Evolutionary conservation across 2,329 filamentous ascomycete genomes (phyloP).

Genomic region (Huntiella savannae): DNA sequence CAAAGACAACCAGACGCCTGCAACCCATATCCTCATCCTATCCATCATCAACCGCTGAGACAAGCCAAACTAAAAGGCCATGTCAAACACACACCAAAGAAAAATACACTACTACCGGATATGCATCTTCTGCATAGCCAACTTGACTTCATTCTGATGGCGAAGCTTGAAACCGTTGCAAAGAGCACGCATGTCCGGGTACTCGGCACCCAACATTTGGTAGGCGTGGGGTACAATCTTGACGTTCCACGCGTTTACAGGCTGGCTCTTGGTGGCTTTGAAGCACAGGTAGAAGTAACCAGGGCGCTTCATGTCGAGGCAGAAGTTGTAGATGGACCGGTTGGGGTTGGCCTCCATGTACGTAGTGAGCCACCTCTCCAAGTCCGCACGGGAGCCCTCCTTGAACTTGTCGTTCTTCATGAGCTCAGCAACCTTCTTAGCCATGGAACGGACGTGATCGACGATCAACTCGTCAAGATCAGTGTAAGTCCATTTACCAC

Average conservation of each 20-base stretch:
- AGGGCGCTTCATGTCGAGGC: constrained; percentile 75
- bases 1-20: neutral
- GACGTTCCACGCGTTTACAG: constrained; percentile 62
- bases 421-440: constrained; percentile 91
- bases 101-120: constrained; percentile 4
- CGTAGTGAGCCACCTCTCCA: constrained; percentile 85
- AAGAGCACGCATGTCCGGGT: constrained; percentile 84
- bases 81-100: neutral
- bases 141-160: constrained; percentile 47
- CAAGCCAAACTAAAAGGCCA: neutral
- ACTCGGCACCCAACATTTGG: constrained; percentile 71
- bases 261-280: constrained; percentile 65
- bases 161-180: constrained; percentile 95
- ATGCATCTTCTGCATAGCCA: constrained; percentile 20
- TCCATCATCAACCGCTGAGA: neutral
- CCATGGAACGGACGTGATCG: constrained; percentile 94
- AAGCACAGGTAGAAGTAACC: constrained; percentile 95
- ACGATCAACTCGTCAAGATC: constrained; percentile 96
- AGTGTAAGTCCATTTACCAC: constrained; percentile 75
- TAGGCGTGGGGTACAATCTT: constrained; percentile 87
- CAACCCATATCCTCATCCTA: neutral
- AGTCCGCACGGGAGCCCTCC: constrained; percentile 56
- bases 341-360: constrained; percentile 94
- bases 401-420: constrained; percentile 91
- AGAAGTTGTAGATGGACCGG: constrained; percentile 87